Evolutionary conservation across 352 stramenopile species (phyloP), one percentile per base, ranked within the genome.

Genomic region (Pythium utonaiense): DNA sequence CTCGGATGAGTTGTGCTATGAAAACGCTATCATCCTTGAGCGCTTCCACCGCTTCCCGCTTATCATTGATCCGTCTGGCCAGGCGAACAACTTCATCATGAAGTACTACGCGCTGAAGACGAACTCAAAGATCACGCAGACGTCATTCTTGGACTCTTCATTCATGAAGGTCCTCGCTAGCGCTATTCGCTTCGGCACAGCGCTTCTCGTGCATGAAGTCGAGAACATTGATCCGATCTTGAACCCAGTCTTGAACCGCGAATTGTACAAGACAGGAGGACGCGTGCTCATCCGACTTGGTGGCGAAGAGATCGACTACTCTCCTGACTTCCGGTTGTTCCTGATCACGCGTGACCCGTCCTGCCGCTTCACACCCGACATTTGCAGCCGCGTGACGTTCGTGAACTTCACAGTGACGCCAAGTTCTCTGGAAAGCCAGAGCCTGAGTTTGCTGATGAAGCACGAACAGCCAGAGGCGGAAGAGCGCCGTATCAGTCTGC

Each of bases 141-240:
- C 97, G 5, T 99, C 96, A 28, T 99, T 99, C 76, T 74, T 99
- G 53, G 97, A 99, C 69, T 97, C 95, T 41, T 97, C 92, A 8
- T 99, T 99, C 79, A 98, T 99, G 83, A 99, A 99, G 73, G 98
- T 98, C n/a, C 77, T 99, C 21, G 96, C 96, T n/a, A 98, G 95
- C 66, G 97, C 97, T 25, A 98, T 99, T 75, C 96, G 98, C 38
- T 99, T 99, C 70, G 98, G 98, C 36, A 99, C 95, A 25, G 94
- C 97, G 33, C 77, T 99, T 31, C 72, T 99, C 13, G 97, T 99
- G 24, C 95, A 99, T 65, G 98, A 99, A 73, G 98, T 99, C 19
- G 98, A 99, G 69, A 98, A 96, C 52, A 97, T 99, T 47, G 98
- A 99, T 73, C 97, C 98, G 45, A 97, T 99, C 28, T 66, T 99